Evolutionary conservation across 1,139 yeast genomes (phyloP), one percentile per base, ranked within the genome.

Genomic region (Blastobotrys arbuscula): DNA sequence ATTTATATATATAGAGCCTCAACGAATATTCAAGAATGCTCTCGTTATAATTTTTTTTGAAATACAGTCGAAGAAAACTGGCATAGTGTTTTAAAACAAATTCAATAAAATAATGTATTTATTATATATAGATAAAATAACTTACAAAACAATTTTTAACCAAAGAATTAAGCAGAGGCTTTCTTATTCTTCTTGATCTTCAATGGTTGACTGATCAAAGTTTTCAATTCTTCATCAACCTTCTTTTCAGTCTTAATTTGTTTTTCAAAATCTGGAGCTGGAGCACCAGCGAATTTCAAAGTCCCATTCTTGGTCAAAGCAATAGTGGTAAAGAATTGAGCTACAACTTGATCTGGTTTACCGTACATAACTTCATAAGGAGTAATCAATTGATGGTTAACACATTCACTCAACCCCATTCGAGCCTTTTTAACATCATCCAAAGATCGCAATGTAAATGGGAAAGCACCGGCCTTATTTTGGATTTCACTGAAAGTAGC

Each of bases 241-340:
- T 68, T 70, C 71, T 82, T 80, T 39, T 81, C 85, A 48, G 84
- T 70, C 62, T 75, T 72, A 69, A 82, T 74, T 53, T 71, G 66
- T 15, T 16, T 21, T 55, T 78, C 72, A 56, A 82, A 78, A 56
- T 72, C 70, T 30, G 77, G 65, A 35, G 59, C 54, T 28, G 60
- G 56, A 9, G 87, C 84, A 24, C 78, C 72, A 45, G 90, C 78
- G 61, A 81, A 75, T 71, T 78, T 80, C 59, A 82, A 79, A 58
- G 82, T 73, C 50, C 92, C 92, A 61, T 78, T 79, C 69, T 80
- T 80, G 65, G 90, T 84, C 59, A 85, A 68, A 46, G 86, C 90
- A 61, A 84, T 78, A 44, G 94, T 85, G 57, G 89, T 80, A 71
- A 81, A 84, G 67, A 73, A 81, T 70, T 84, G 89, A 37, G 86